Percentiles rank a stretch among this genome's conserved stretches.
Conservation (phyloP, 345 rosid genomes). For the Limnanthes douglasii region DNA sequence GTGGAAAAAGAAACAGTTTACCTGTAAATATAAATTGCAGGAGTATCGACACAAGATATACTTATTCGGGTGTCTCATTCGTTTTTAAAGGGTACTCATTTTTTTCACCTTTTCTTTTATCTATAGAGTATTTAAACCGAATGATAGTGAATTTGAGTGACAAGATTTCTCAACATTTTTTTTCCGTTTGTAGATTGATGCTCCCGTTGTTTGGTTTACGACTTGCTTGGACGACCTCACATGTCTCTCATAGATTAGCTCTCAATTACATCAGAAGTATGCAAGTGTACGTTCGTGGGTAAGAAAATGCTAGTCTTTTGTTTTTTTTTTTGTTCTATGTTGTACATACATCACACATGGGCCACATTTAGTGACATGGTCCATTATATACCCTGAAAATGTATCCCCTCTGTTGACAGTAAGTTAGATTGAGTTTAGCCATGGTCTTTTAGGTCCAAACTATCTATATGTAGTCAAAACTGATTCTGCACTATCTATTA, state of each 20-base stretch:
- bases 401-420: no score
- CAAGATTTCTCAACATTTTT: neutral
- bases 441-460: no score
- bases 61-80: constrained; percentile 15
- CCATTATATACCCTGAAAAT: no score
- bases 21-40: constrained; percentile 22
- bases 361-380: no score
- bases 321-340: neutral
- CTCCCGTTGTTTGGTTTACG: constrained; percentile 33
- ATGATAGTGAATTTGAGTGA: neutral
- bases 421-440: no score
- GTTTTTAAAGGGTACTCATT: constrained; percentile 34
- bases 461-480: neutral
- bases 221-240: constrained; percentile 24
- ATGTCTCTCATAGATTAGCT: constrained; percentile 24
- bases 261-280: constrained; percentile 21
- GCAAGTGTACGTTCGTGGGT: constrained; percentile 29
- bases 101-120: constrained; percentile 5
- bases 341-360: neutral
- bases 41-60: constrained; percentile 9
- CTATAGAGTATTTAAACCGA: neutral
- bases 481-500: neutral
- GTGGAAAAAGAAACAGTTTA: constrained; percentile 11
- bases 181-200: constrained; percentile 26
- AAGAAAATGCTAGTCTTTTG: constrained; percentile 7